Evolutionary conservation across 1,284 basidiomycete genomes (phyloP).

Genomic region (Ceratobasidium sp.): DNA sequence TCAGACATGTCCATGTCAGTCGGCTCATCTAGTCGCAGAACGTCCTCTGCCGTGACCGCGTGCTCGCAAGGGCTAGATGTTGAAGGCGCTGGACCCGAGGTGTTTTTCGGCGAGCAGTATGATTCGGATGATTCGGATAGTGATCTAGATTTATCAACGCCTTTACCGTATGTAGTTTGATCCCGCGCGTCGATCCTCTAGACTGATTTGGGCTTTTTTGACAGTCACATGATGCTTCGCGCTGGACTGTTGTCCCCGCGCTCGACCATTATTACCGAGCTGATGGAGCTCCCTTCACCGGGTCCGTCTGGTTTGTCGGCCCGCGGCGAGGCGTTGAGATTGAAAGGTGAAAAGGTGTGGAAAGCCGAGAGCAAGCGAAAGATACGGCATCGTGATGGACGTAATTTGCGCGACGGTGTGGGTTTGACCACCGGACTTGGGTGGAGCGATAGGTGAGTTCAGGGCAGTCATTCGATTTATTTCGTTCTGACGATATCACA

Average conservation of each 20-base stretch:
- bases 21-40: not conserved
- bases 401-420: conserved; percentile 74
- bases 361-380: conserved; percentile 71
- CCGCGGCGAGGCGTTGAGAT: conserved; percentile 12
- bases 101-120: conserved; percentile 38
- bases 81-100: conserved; percentile 20
- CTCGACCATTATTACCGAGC: conserved; percentile 70
- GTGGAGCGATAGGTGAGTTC: conserved; percentile 80
- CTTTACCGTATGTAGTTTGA: conserved; percentile 72
- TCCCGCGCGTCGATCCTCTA: conserved; percentile 2
- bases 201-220: conserved; percentile 41
- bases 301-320: not conserved
- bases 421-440: conserved; percentile 84
- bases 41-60: conserved; percentile 22
- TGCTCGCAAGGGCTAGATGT: conserved; percentile 33
- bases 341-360: conserved; percentile 47
- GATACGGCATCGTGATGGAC: conserved; percentile 77
- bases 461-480: not conserved
- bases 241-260: conserved; percentile 79
- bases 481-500: conserved; percentile 53
- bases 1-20: conserved; percentile 31
- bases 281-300: conserved; percentile 3
- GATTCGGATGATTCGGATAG: conserved; percentile 68
- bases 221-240: conserved; percentile 77
- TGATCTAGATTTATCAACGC: conserved; percentile 80